A percentile compares a stretch with the other conserved stretches of the same genome.
These are phyloP conservation scores for Amylocarpus encephaloides DNA, from an alignment of 2,329 filamentous ascomycete genomes.

Conservation along the genomic window DNA sequence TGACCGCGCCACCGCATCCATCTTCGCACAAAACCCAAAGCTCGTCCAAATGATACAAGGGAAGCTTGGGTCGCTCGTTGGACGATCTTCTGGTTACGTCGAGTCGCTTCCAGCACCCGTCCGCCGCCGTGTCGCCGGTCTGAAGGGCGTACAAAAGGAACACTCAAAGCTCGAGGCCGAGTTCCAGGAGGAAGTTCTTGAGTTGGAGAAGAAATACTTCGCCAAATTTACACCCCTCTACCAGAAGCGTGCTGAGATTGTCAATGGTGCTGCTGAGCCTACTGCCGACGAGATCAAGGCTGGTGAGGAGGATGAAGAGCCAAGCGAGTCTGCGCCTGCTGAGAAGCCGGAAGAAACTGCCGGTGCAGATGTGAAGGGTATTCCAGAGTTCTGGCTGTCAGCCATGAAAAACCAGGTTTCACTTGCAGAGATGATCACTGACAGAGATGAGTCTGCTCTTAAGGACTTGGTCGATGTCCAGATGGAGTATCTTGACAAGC, in stretches of 20 bases:
- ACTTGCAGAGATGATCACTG: conserved; percentile 96
- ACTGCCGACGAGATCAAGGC: conserved; percentile 80
- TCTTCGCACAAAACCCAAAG: conserved; percentile 93
- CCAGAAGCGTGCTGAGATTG: conserved; percentile 85
- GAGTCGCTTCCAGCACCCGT: conserved; percentile 88
- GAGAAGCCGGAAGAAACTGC: conserved; percentile 47
- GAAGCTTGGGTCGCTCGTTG: conserved; percentile 86
- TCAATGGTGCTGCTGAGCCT: conserved; percentile 83
- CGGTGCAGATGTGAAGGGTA: conserved; percentile 56
- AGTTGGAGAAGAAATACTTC: conserved; percentile 99
- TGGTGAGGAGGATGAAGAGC: conserved; percentile 70
- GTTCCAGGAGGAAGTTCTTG: conserved; percentile 96
- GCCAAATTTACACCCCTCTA: conserved; percentile 98
- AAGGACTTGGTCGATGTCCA: conserved; percentile 87
- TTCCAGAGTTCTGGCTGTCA: conserved; percentile 98
- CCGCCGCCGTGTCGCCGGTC: conserved; percentile 84
- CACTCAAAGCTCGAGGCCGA: conserved; percentile 97
- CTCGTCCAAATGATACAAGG: conserved; percentile 97
- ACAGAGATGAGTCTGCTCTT: conserved; percentile 89
- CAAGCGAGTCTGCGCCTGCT: conserved; percentile 43
- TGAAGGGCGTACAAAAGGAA: conserved; percentile 98
- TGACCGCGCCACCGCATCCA: conserved; percentile 76
- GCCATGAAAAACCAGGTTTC: conserved; percentile 99
- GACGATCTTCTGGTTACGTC: conserved; percentile 94
- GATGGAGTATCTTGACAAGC: conserved; percentile 98